Base-by-base conservation (phyloP, 2,329 filamentous ascomycete species). In the Acrocalymma vagum region DNA sequence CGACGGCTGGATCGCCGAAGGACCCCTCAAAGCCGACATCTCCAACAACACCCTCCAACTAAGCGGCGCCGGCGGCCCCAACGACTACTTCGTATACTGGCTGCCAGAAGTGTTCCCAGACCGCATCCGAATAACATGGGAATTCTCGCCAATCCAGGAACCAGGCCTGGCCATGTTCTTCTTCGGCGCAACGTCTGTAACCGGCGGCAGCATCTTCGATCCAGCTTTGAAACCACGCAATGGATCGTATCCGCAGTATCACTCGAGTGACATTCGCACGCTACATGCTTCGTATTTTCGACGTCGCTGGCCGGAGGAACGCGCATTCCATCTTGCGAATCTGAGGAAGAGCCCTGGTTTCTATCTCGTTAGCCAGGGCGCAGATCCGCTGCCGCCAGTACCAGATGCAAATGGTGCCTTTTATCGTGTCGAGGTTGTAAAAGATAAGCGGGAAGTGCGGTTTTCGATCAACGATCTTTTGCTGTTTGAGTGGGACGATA, bases 141-240 rank as follows among this genome's bases (percentile, higher is more conserved):
- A 67, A 5, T 67, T 67, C 42, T 56, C 55, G 7, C 59, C 63
- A 3, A 46, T 54, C 26, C 44, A 53, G 23, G 63, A 67, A 40
- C 63, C 63, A 3, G 63, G 63, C 4, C 54, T 67, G 6, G 63
- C 63, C 26, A 65, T 67, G 59, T 59, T 67, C 48, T 67, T 67
- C 51, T 67, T 67, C 44, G 63, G 60, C 33, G 63, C 62, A 17
- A 50, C 58, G 7, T 52, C 61, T 2, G 45, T 58, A 16, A 45
- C 47, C 17, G 56, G 57, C 10, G 56, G 55, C 22, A 53, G 55
- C 46, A 62, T 66, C 45, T 67, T 67, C 42, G 59, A 62, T 30
- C 45, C 48, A 6, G 38, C 41, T 18, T 45, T 66, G 1, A 46
- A 42, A 29, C 53, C 58, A 7, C 51, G 63, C 9, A 67, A 61